Evolutionary conservation across 108 stramenopile genomes (phyloP).

Genomic region (Licmophora abbreviata): DNA sequence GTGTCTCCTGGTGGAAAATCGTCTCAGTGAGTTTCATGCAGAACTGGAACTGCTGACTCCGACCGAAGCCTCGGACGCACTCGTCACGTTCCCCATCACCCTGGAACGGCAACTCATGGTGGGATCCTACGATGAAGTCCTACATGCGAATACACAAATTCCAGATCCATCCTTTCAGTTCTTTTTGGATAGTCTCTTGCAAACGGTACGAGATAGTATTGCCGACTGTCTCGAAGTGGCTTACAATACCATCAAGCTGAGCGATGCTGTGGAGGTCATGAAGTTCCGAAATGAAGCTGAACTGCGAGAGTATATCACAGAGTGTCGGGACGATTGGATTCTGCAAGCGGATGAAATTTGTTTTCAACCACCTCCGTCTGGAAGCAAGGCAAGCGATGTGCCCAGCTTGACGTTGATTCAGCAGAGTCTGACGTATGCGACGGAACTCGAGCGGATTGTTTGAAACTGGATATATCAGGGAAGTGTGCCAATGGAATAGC

Average conservation of each 20-base stretch:
- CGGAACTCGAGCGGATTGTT: constrained; percentile 88
- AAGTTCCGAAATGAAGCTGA: constrained; percentile 58
- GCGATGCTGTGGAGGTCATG: constrained; percentile 71
- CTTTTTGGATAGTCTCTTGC: constrained; percentile 68
- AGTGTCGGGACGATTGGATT: constrained; percentile 81
- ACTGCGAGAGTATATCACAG: constrained; percentile 62
- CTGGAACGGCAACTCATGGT: constrained; percentile 86
- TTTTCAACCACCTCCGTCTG: constrained; percentile 51
- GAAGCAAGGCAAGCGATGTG: constrained; percentile 61
- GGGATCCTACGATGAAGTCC: constrained; percentile 76
- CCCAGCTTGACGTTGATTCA: constrained; percentile 74
- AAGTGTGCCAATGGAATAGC: background rate
- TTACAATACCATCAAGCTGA: constrained; percentile 56
- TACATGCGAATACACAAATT: constrained; percentile 34
- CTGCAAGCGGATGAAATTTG: constrained; percentile 33
- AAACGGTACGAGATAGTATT: constrained; percentile 79
- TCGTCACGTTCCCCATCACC: constrained; percentile 71
- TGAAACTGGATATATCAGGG: constrained; percentile 21
- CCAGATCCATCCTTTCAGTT: constrained; percentile 71
- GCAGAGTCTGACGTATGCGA: constrained; percentile 81
- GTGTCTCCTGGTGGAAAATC: constrained; percentile 81
- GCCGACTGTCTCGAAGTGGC: constrained; percentile 84
- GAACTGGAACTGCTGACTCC: constrained; percentile 77
- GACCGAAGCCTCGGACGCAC: constrained; percentile 47
- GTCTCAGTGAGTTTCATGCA: constrained; percentile 85